A percentile compares a stretch with the other conserved stretches of the same genome.
Conservation (phyloP, 371 early-diverging fungal species). For the Basidiobolus meristosporus region DNA sequence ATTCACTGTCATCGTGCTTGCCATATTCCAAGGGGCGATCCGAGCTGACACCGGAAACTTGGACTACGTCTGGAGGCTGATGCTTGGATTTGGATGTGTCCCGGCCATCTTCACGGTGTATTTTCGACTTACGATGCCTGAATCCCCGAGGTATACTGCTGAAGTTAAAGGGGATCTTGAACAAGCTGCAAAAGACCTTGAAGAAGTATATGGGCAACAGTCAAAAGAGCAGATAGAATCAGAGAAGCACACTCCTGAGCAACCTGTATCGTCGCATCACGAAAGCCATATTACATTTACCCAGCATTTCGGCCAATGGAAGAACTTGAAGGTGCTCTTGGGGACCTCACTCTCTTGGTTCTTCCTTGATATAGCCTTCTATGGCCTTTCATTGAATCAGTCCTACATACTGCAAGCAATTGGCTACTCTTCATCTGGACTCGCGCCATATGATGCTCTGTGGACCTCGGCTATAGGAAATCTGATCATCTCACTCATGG, state of each 20-base stretch:
- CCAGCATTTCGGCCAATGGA: constrained; percentile 29
- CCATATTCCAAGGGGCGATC: constrained; percentile 40
- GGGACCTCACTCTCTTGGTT: constrained; percentile 68
- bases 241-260: constrained; percentile 2
- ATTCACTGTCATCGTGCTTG: constrained; percentile 41
- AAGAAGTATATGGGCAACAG: constrained; percentile 1
- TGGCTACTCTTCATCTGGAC: constrained; percentile 13
- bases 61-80: too few species aligned
- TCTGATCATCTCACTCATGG: constrained; percentile 60
- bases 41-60: constrained; percentile 33
- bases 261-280: constrained; percentile 2
- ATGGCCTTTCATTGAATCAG: constrained; percentile 69
- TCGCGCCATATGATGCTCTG: constrained; percentile 12
- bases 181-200: constrained; percentile 15
- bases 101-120: constrained; percentile 32
- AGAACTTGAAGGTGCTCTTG: constrained; percentile 50
- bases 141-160: constrained; percentile 36
- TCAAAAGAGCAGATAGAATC: constrained; percentile 1
- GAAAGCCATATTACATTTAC: constrained; percentile 14
- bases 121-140: constrained; percentile 42
- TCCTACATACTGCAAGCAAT: constrained; percentile 38
- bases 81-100: too few species aligned
- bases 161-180: constrained; percentile 20
- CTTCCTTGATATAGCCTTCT: constrained; percentile 72
- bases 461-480: constrained; percentile 53